Percentiles rank a stretch among this genome's conserved stretches.
These are phyloP conservation scores for Tubosaeta brunneosetosa DNA, from an alignment of 768 basidiomycete genomes.

Conservation along the genomic window DNA sequence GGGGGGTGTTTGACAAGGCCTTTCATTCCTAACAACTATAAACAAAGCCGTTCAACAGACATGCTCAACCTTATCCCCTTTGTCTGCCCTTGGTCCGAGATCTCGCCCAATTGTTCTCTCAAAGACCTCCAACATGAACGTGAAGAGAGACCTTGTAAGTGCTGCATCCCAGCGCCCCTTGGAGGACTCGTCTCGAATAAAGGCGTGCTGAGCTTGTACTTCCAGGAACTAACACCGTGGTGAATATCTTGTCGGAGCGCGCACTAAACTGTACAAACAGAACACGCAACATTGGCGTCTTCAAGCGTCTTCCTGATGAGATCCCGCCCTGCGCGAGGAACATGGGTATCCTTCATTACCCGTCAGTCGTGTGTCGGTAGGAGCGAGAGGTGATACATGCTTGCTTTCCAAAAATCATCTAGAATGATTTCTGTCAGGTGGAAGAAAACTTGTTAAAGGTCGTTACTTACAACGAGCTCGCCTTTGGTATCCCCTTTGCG, in stretches of 20 bases:
- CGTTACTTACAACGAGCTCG: conserved; percentile 67
- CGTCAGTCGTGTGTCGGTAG: not conserved
- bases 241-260: conserved; percentile 6
- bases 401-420: conserved; percentile 98
- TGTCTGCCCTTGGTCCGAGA: conserved; percentile 60
- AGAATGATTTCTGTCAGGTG: not conserved
- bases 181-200: conserved; percentile 86
- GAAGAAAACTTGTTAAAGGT: not conserved
- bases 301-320: conserved; percentile 80
- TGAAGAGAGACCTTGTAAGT: conserved; percentile 72
- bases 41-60: conserved; percentile 47
- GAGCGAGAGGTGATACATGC: conserved; percentile 31
- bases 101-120: conserved; percentile 84
- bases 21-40: conserved; percentile 4
- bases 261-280: conserved; percentile 46
- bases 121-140: conserved; percentile 91
- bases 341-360: conserved; percentile 74
- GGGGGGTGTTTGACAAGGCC: conserved; percentile 5
- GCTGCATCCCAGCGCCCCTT: conserved; percentile 98
- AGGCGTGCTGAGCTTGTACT: conserved; percentile 96
- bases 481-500: conserved; percentile 78
- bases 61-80: conserved; percentile 58
- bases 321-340: conserved; percentile 81
- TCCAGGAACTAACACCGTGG: conserved; percentile 66
- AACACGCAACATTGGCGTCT: conserved; percentile 65